Base-by-base conservation (phyloP, 192 early-diverging fungal genomes). In the Coemansia sp. region DNA sequence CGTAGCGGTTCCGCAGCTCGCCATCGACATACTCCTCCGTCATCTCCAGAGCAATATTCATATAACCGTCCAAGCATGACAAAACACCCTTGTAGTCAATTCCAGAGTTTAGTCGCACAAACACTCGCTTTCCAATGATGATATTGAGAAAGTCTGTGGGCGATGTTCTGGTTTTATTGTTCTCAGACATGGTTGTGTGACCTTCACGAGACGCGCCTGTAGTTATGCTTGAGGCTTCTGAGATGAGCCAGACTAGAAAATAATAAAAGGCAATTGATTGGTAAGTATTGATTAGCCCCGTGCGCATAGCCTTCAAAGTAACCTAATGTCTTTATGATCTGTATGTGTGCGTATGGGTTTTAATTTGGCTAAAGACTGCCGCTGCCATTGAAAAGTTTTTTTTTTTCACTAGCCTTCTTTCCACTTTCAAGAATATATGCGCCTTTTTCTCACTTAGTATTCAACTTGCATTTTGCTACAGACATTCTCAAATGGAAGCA, bases 31-130 rank as follows among this genome's bases (percentile, higher is more conserved):
- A 96, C 80, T 98, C 96, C 67, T 96, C 90, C 5, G 95, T 96
- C 61, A 95, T 87, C 81, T 97, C 96, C 73, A 98, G 63, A 11
- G 94, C 96, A 84, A 98, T 96, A 80, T 98, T 97, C 95, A 93
- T 93, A 65, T 93, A 98, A 10, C 94, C 94, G 73, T 98, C 95
- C 63, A 98, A 73, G 76, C 95, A 96, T 17, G 94, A 91, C 50
- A 97, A 81, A 9, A 90, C 85, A 22, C 96, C 96, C 84, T 87
- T 87, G 80, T 98, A 98, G 62, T 97, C 93, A 57, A 98, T 88
- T 29, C 95, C 95, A 21, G 95, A 97, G 82, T 97, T 97, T 11
- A 98, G 85, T 65, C 92, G 92, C 19, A 98, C 95, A 67, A 91
- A 87, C 22, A 98, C 95, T 14, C 86, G 86, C 59, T 86, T 83